Conservation (phyloP, 1,284 basidiomycete species). For the Boletus smithii region DNA sequence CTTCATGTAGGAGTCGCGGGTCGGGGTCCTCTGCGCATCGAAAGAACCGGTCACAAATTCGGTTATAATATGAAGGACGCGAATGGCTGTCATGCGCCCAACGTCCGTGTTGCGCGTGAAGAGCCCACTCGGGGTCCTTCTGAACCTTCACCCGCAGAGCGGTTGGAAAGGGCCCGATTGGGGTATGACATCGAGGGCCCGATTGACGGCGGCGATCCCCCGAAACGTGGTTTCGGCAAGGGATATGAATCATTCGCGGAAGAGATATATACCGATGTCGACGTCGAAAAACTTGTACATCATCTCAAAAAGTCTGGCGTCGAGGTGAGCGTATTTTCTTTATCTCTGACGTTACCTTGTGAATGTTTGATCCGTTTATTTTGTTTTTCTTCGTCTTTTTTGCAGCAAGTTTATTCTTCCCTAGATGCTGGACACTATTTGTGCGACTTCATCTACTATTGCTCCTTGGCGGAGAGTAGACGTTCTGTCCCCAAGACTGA, state of each 20-base stretch:
- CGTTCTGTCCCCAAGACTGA: constrained; percentile 53
- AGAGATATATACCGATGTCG: constrained; percentile 46
- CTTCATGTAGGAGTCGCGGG: constrained; percentile 71
- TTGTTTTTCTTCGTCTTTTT: neutral
- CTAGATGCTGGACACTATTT: constrained; percentile 75
- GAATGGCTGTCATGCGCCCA: constrained; percentile 53
- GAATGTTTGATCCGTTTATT: constrained; percentile 8
- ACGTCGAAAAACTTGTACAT: constrained; percentile 49
- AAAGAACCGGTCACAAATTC: constrained; percentile 63
- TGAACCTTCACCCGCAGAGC: constrained; percentile 35
- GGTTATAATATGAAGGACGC: constrained; percentile 72
- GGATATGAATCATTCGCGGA: constrained; percentile 47
- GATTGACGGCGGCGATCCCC: constrained; percentile 32
- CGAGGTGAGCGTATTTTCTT: constrained; percentile 44
- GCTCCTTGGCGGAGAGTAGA: constrained; percentile 69
- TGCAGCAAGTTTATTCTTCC: constrained; percentile 64
- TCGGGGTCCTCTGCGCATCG: constrained; percentile 61
- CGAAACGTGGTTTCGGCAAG: constrained; percentile 49
- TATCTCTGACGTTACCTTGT: neutral
- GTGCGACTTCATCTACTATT: constrained; percentile 77
- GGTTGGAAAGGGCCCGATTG: constrained; percentile 34
- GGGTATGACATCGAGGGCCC: constrained; percentile 29
- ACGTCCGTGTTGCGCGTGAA: constrained; percentile 39
- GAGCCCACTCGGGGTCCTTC: constrained; percentile 20
- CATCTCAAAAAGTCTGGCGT: constrained; percentile 56